These are phyloP conservation scores for Suillus luteus DNA, from an alignment of 768 basidiomycete species.

Conservation along the genomic window DNA sequence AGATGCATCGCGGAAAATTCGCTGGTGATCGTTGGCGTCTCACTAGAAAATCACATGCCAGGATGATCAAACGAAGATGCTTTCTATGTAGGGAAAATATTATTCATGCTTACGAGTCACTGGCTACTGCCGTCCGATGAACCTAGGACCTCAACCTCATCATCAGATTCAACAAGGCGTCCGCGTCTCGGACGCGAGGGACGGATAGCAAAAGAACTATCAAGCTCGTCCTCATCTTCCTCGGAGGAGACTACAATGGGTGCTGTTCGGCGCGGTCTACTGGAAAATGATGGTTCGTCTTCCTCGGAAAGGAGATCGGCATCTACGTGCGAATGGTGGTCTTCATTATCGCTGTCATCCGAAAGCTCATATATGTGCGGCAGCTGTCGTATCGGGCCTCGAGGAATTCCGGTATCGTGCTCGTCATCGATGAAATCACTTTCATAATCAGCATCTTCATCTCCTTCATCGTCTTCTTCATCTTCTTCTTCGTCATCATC, in stretches of 20 bases:
- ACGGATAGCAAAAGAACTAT: slow-evolving; percentile 1
- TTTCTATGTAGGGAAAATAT: slow-evolving; percentile 5
- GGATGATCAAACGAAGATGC: background rate
- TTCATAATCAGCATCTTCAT: slow-evolving; percentile 46
- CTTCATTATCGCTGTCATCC: slow-evolving; percentile 19
- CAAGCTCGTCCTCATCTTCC: slow-evolving; percentile 19
- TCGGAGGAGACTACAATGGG: slow-evolving; percentile 19
- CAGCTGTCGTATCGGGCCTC: slow-evolving; percentile 1
- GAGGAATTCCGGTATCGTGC: slow-evolving; percentile 22
- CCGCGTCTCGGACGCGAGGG: slow-evolving; percentile 1
- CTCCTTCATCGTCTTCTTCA: slow-evolving; percentile 30
- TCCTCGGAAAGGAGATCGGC: slow-evolving; percentile 12
- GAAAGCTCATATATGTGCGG: slow-evolving; percentile 30
- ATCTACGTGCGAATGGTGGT: slow-evolving; percentile 3
- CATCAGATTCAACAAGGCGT: slow-evolving; percentile 26
- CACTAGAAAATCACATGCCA: background rate
- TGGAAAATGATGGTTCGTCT: background rate
- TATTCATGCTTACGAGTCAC: slow-evolving; percentile 11
- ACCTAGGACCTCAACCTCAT: slow-evolving; percentile 15
- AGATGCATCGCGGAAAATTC: background rate
- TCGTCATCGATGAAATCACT: slow-evolving; percentile 60
- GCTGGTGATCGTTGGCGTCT: background rate
- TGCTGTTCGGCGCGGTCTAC: slow-evolving; percentile 1
- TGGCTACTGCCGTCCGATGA: slow-evolving; percentile 5
- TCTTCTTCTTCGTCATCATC: slow-evolving; percentile 22